These are phyloP conservation scores for Neofusicoccum umdonicola DNA, from an alignment of 2,329 filamentous ascomycete genomes.

Conservation along the genomic window DNA sequence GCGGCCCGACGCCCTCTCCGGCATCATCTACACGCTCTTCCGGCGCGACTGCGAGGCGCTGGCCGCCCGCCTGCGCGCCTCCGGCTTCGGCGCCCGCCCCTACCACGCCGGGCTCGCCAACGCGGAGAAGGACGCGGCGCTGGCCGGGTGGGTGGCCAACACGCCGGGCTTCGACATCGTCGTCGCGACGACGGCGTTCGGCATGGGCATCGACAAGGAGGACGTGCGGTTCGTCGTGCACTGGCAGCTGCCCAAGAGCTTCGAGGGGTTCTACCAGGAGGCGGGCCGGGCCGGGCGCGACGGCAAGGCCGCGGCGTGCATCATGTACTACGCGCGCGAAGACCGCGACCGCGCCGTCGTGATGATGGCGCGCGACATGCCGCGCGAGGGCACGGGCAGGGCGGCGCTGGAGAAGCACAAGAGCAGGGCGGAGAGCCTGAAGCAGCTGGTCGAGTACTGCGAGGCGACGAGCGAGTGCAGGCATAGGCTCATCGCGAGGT, in stretches of 20 bases:
- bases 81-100: constrained; percentile 70
- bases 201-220: constrained; percentile 97
- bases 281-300: constrained; percentile 88
- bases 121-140: constrained; percentile 66
- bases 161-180: constrained; percentile 81
- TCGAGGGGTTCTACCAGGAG: constrained; percentile 96
- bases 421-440: constrained; percentile 44
- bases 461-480: constrained; percentile 72
- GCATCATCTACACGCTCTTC: constrained; percentile 77
- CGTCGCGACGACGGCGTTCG: constrained; percentile 92
- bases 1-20: constrained; percentile 64
- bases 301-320: constrained; percentile 80
- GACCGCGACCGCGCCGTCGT: constrained; percentile 72
- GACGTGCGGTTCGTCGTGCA: constrained; percentile 93
- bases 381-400: constrained; percentile 39
- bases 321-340: constrained; percentile 87
- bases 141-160: constrained; percentile 70
- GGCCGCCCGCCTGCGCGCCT: constrained; percentile 61
- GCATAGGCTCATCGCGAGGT: constrained; percentile 51
- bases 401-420: constrained; percentile 27
- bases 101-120: constrained; percentile 70
- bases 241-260: constrained; percentile 90
- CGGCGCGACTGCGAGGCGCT: constrained; percentile 72
- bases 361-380: constrained; percentile 48
- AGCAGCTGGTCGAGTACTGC: constrained; percentile 72